Evolutionary conservation across 805 yeast species (phyloP).

Genomic region (Candida succiphila): DNA sequence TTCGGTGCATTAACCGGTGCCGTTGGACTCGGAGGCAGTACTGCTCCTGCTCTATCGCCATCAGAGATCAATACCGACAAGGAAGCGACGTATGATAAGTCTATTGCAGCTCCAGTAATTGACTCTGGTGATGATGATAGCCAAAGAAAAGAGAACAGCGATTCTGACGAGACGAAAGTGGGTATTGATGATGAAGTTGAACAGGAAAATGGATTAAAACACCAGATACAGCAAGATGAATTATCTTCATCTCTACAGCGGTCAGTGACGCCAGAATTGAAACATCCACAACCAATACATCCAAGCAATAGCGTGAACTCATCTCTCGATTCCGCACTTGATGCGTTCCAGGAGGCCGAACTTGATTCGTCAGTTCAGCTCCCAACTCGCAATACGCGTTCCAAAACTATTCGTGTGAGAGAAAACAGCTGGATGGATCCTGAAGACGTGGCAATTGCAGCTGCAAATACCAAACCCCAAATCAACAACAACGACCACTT

Average conservation of each 20-base stretch:
- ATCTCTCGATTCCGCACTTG: conserved; percentile 18
- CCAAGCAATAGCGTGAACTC: conserved; percentile 13
- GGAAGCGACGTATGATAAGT: too few species aligned
- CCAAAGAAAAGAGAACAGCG: conserved; percentile 2
- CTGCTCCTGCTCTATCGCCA: too few species aligned
- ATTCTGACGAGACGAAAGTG: not conserved
- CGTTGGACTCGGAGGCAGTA: too few species aligned
- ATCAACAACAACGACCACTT: not conserved
- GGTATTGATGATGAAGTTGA: not conserved
- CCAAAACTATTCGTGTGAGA: conserved; percentile 25
- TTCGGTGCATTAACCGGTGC: too few species aligned
- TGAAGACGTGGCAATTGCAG: conserved; percentile 8
- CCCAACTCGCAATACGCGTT: not conserved
- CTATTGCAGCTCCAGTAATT: conserved; percentile 2
- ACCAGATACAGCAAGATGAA: too few species aligned
- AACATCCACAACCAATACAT: conserved; percentile 15
- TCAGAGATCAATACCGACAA: too few species aligned
- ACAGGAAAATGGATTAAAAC: not conserved
- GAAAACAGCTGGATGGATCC: conserved; percentile 50
- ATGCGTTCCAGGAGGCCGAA: conserved; percentile 9
- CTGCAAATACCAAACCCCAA: not conserved
- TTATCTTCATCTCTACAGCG: too few species aligned
- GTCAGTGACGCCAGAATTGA: conserved; percentile 2
- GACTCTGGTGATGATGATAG: conserved; percentile 13
- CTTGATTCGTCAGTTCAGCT: not conserved